A percentile compares a stretch with the other conserved stretches of the same genome.
Evolutionary conservation across 2,329 filamentous ascomycete species (phyloP).

Genomic region (Clarireedia paspali): DNA sequence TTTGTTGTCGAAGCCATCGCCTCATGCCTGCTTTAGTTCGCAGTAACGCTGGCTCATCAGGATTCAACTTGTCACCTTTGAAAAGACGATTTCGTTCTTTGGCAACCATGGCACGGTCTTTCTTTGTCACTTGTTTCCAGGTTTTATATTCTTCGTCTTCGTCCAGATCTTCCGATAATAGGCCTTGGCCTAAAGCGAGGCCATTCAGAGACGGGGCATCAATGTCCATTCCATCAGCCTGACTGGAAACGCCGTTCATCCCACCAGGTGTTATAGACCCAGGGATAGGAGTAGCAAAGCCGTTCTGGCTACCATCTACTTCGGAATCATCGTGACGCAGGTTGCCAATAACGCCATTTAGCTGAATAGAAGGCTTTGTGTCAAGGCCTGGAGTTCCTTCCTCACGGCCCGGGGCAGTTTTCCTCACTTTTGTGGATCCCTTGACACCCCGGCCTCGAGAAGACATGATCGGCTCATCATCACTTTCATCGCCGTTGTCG

Average conservation of each 20-base stretch:
- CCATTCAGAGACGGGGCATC: constrained; percentile 68
- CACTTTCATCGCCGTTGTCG: constrained; percentile 79
- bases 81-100: constrained; percentile 84
- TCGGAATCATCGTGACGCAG: constrained; percentile 67
- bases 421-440: constrained; percentile 57
- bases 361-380: constrained; percentile 62
- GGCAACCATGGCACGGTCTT: constrained; percentile 78
- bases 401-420: constrained; percentile 63
- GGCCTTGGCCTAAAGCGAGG: constrained; percentile 53
- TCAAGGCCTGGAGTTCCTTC: constrained; percentile 75
- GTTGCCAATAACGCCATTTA: constrained; percentile 55
- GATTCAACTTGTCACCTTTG: constrained; percentile 73
- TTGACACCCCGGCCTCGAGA: constrained; percentile 74
- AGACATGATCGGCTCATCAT: constrained; percentile 97
- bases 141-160: constrained; percentile 94
- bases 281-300: constrained; percentile 73
- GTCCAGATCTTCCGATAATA: constrained; percentile 67
- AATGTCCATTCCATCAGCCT: constrained; percentile 79
- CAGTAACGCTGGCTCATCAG: constrained; percentile 79
- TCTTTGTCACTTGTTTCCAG: constrained; percentile 99
- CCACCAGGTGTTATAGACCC: constrained; percentile 69
- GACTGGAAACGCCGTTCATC: constrained; percentile 63
- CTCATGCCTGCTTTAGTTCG: constrained; percentile 85
- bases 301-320: constrained; percentile 71
- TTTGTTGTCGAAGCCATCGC: constrained; percentile 73